Conservation (phyloP, 2,329 filamentous ascomycete genomes). For the Chaetomiaceae sp. region DNA sequence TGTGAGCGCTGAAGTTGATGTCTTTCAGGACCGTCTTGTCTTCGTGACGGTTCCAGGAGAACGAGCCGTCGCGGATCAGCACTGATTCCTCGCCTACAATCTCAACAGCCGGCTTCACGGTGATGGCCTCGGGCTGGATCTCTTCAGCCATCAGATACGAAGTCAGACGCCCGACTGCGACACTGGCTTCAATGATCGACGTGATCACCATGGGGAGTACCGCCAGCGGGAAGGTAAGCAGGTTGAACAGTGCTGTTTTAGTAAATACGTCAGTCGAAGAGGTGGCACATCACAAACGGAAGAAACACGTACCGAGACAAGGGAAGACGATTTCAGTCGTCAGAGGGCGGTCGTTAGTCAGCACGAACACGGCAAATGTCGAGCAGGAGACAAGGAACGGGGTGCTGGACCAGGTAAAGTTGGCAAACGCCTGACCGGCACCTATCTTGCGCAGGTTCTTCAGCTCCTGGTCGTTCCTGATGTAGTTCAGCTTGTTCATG, state of each 20-base stretch:
- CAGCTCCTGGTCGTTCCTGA: slow-evolving; percentile 91
- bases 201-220: slow-evolving; percentile 98
- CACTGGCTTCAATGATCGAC: slow-evolving; percentile 90
- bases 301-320: slow-evolving; percentile 46
- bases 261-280: too few species aligned
- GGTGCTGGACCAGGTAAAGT: slow-evolving; percentile 97
- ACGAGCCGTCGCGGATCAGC: slow-evolving; percentile 75
- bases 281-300: neutral
- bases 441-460: slow-evolving; percentile 96
- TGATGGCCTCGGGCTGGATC: slow-evolving; percentile 78
- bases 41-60: slow-evolving; percentile 90
- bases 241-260: slow-evolving; percentile 92
- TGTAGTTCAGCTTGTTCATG: slow-evolving; percentile 94
- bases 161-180: slow-evolving; percentile 81
- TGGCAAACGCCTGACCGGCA: slow-evolving; percentile 86
- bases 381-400: slow-evolving; percentile 97
- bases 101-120: slow-evolving; percentile 61
- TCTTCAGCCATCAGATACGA: slow-evolving; percentile 84
- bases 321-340: slow-evolving; percentile 96
- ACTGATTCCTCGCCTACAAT: slow-evolving; percentile 82
- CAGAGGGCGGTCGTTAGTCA: slow-evolving; percentile 73
- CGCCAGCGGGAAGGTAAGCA: slow-evolving; percentile 89
- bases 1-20: slow-evolving; percentile 83
- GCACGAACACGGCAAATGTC: slow-evolving; percentile 90
- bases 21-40: slow-evolving; percentile 67